These are phyloP conservation scores for Solanum verrucosum DNA, from an alignment of 257 asterid genomes.

Conservation along the genomic window DNA sequence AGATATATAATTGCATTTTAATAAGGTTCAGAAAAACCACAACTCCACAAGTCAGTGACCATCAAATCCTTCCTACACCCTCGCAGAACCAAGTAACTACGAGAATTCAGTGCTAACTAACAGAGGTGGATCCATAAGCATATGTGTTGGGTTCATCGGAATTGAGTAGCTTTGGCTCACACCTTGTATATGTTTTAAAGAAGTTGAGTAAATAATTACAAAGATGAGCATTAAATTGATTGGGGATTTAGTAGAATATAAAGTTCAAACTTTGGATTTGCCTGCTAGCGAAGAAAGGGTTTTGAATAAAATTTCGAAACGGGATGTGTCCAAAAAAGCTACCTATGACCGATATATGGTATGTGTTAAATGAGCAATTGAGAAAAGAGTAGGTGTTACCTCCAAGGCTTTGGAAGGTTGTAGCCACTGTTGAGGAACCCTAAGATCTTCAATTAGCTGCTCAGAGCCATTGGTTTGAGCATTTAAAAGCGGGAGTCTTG, in stretches of 20 bases:
- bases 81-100: neutral
- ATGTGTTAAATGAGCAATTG: neutral
- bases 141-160: neutral
- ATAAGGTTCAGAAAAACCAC: too few species aligned
- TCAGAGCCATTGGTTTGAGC: constrained; percentile 18
- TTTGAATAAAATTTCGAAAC: too few species aligned
- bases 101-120: neutral
- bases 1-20: neutral
- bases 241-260: neutral
- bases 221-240: neutral
- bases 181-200: neutral
- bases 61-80: neutral
- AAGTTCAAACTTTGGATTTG: neutral
- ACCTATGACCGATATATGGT: too few species aligned
- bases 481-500: constrained; percentile 4
- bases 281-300: neutral
- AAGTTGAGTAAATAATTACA: neutral
- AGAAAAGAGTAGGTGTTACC: constrained; percentile 21
- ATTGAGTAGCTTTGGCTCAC: neutral
- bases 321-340: too few species aligned
- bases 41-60: neutral
- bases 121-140: neutral
- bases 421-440: constrained; percentile 66
- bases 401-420: constrained; percentile 59
- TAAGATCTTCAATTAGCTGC: constrained; percentile 41